A percentile compares a stretch with the other conserved stretches of the same genome.
These are phyloP conservation scores for Macrolepiota dolichaula DNA, from an alignment of 768 basidiomycete species.

Conservation along the genomic window DNA sequence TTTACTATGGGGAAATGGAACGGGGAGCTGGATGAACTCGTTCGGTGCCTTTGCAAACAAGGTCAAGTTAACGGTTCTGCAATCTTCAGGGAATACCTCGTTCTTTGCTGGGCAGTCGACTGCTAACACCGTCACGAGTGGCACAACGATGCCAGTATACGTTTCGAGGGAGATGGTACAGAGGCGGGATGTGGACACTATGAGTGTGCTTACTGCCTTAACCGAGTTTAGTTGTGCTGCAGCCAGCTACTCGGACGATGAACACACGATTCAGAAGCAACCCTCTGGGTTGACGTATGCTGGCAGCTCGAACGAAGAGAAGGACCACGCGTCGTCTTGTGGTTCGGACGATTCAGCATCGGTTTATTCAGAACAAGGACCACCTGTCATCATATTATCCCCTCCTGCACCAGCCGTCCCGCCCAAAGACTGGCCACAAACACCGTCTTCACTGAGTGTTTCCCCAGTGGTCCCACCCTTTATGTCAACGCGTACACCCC, in stretches of 20 bases:
- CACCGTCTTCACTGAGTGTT: background rate
- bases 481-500: background rate
- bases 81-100: background rate
- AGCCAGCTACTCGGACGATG: background rate
- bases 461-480: background rate
- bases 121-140: background rate
- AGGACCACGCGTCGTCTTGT: background rate
- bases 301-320: background rate
- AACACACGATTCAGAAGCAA: background rate
- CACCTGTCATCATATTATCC: background rate
- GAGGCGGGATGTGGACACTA: slow-evolving; percentile 22
- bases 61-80: slow-evolving; percentile 28
- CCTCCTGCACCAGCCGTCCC: background rate
- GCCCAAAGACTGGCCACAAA: background rate
- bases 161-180: slow-evolving; percentile 24
- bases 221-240: slow-evolving; percentile 15
- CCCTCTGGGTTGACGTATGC: background rate
- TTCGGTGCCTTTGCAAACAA: slow-evolving; percentile 41
- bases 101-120: background rate
- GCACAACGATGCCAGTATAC: slow-evolving; percentile 17
- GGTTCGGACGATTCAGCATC: background rate
- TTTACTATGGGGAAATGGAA: background rate
- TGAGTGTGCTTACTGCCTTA: slow-evolving; percentile 17
- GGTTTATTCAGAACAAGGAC: background rate
- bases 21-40: slow-evolving; percentile 1